Evolutionary conservation across 2,329 filamentous ascomycete species (phyloP).

Genomic region (Blumeria graminis): DNA sequence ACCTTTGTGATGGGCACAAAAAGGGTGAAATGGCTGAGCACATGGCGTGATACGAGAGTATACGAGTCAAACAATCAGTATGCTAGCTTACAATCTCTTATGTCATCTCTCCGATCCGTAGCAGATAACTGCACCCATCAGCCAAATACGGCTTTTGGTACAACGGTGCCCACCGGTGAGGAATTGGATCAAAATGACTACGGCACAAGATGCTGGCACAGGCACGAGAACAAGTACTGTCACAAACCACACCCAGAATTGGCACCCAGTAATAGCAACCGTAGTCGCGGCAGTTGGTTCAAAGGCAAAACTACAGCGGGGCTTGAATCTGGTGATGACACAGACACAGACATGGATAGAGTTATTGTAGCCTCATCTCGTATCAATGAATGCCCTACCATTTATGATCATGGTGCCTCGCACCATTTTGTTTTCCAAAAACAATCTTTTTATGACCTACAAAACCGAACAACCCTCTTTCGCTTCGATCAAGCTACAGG

Average conservation of each 20-base stretch:
- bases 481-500: background rate
- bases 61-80: background rate
- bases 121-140: background rate
- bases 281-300: background rate
- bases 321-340: background rate
- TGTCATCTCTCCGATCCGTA: background rate
- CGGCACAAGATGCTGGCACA: background rate
- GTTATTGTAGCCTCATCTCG: background rate
- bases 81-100: background rate
- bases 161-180: background rate
- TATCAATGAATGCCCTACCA: background rate
- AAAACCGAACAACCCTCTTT: background rate
- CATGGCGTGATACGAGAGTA: background rate
- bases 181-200: background rate
- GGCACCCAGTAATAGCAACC: background rate
- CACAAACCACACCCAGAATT: no score
- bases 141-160: background rate
- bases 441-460: background rate
- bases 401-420: slow-evolving; percentile 1
- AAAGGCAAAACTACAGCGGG: background rate
- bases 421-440: background rate
- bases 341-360: background rate
- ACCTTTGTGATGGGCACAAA: background rate
- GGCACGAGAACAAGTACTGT: background rate
- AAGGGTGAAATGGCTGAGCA: background rate